These are phyloP conservation scores for Calonectria pteridis DNA, from an alignment of 2,329 filamentous ascomycete species.

Conservation along the genomic window DNA sequence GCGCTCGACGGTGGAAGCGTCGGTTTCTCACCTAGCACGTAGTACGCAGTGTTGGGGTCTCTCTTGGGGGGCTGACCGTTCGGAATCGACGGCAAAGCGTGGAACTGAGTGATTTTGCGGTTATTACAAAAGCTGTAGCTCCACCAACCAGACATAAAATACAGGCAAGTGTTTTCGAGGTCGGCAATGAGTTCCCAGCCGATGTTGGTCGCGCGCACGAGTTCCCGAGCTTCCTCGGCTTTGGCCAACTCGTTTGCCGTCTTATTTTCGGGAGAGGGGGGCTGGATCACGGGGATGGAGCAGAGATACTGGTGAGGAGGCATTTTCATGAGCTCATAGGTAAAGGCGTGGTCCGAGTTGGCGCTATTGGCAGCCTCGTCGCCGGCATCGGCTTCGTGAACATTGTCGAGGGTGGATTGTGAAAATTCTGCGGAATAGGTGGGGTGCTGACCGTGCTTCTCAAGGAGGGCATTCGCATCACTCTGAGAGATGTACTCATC, in stretches of 20 bases:
- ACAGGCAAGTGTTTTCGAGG: conserved; percentile 87
- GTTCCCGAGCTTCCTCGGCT: conserved; percentile 83
- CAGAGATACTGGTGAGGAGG: conserved; percentile 83
- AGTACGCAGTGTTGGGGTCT: conserved; percentile 82
- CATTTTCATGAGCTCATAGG: conserved; percentile 82
- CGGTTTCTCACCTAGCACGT: conserved; percentile 75
- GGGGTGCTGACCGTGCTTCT: conserved; percentile 50
- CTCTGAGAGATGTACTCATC: conserved; percentile 78
- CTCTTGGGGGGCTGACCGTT: conserved; percentile 81
- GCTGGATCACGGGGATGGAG: conserved; percentile 79
- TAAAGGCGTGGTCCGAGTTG: conserved; percentile 46
- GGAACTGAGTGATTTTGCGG: conserved; percentile 88
- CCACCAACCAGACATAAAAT: conserved; percentile 91
- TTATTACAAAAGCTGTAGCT: conserved; percentile 96
- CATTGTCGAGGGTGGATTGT: conserved; percentile 54
- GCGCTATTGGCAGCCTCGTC: conserved; percentile 46
- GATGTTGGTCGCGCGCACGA: conserved; percentile 79
- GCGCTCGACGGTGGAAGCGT: conserved; percentile 49
- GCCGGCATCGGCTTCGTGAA: conserved; percentile 41
- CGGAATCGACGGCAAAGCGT: conserved; percentile 77
- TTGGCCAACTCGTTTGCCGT: conserved; percentile 76
- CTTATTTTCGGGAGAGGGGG: conserved; percentile 68
- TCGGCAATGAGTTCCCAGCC: conserved; percentile 85
- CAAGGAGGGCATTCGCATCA: conserved; percentile 74
- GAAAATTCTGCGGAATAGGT: conserved; percentile 57